Conservation (phyloP, 2,329 filamentous ascomycete species). For the Lojkania enalia region DNA sequence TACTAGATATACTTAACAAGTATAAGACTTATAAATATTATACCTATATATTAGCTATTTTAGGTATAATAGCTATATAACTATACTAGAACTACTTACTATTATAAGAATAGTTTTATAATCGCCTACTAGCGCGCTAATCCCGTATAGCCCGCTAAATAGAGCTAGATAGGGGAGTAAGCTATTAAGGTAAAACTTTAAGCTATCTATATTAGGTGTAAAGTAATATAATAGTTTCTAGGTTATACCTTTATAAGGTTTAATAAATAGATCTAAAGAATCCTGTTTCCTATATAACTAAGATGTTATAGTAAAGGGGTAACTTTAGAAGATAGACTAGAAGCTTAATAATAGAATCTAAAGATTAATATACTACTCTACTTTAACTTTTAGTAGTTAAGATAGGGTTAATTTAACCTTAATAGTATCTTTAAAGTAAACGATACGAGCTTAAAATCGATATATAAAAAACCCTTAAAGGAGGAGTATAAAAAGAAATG, state of each 20-base stretch:
- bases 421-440: conserved; percentile 12
- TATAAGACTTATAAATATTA: conserved; percentile 12
- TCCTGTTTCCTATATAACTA: conserved; percentile 10
- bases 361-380: conserved; percentile 13
- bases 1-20: conserved; percentile 12
- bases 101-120: conserved; percentile 16
- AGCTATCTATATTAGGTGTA: background rate
- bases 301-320: conserved; percentile 15
- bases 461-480: conserved; percentile 12
- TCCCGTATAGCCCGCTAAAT: conserved; percentile 11
- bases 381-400: conserved; percentile 13
- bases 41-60: conserved; percentile 16
- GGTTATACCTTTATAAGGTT: conserved; percentile 2
- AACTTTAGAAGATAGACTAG: conserved; percentile 13
- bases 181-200: conserved; percentile 2
- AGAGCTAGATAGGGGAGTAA: conserved; percentile 9
- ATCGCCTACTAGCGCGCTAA: conserved; percentile 8
- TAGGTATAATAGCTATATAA: conserved; percentile 13
- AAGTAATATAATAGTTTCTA: conserved; percentile 3
- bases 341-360: conserved; percentile 13
- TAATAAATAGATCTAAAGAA: conserved; percentile 14
- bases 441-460: conserved; percentile 8
- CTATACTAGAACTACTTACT: conserved; percentile 12
- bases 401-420: conserved; percentile 12
- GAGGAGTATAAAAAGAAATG: conserved; percentile 10